These are phyloP conservation scores for Glonium stellatum DNA, from an alignment of 495 filamentous ascomycete species.

Conservation along the genomic window DNA sequence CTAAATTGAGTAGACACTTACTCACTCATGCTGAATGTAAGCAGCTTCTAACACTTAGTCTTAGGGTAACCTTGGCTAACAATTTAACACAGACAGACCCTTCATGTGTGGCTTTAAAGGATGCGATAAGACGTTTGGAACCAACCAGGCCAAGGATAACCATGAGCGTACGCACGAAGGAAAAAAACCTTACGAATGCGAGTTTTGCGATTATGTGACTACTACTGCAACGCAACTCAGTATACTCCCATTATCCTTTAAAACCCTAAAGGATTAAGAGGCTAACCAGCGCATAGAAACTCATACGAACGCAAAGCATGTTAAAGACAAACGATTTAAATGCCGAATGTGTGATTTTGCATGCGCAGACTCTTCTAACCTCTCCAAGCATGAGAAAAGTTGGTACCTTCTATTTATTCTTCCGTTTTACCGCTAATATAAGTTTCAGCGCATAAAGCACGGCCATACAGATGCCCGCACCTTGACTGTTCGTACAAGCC, in stretches of 20 bases:
- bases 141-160: conserved; percentile 28
- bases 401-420: conserved; percentile 12
- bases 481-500: conserved; percentile 26
- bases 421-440: not conserved
- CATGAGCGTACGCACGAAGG: conserved; percentile 28
- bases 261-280: not conserved
- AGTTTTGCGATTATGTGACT: conserved; percentile 20
- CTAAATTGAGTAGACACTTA: conserved; percentile 22
- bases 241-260: not conserved
- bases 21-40: conserved; percentile 19
- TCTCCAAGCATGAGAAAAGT: conserved; percentile 27
- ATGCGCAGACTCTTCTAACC: conserved; percentile 24
- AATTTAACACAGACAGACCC: conserved; percentile 8
- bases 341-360: conserved; percentile 23
- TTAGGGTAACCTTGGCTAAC: not conserved
- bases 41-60: not conserved
- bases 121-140: conserved; percentile 26
- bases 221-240: conserved; percentile 25
- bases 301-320: conserved; percentile 22
- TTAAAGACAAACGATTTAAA: conserved; percentile 18
- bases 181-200: conserved; percentile 24
- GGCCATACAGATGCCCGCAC: conserved; percentile 25
- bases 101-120: conserved; percentile 19
- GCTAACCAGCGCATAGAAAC: conserved; percentile 8
- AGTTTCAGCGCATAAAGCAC: conserved; percentile 1